Base-by-base conservation (phyloP, 2,329 filamentous ascomycete genomes). In the Phoma sp. region DNA sequence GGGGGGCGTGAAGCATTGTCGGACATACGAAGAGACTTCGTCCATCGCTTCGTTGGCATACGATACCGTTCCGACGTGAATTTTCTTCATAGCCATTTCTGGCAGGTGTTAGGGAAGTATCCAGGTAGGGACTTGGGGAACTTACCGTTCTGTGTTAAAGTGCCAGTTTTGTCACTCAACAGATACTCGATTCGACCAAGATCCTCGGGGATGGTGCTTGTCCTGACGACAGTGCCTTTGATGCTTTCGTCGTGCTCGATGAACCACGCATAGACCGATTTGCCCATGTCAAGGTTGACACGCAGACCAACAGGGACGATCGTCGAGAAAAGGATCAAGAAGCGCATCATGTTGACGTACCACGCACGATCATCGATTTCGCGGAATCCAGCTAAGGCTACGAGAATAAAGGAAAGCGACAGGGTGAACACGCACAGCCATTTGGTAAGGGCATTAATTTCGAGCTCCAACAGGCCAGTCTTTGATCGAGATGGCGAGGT, bases 11-110 rank as follows among this genome's bases (percentile, higher is more conserved):
- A 98, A 96, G 5, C 89, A 90, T 72, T 97, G 93, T 59, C 84
- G 87, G 45, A 99, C 84, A 70, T 96, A 97, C 0, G 89, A 84
- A 10, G 86, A 80, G 10, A 99, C 95, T 77, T 99, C 96, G 64
- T 98, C 95, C 95, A 99, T 99, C 8, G 95, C 93, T 71, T 99
- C 95, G 65, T 96, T 96, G 30, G 93, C 95, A 69, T 99, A 99
- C 1, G 93, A 98, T 1, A 98, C 95, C 8, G 95, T 99, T 8
- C 96, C 95, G 47, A 99, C 91, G 68, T 99, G 96, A 5, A 99
- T 93, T 77, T 99, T 99, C 72, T 96, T 96, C 83, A 99, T 89
- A 70, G 97, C 93, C 93, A 97, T 97, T 69, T 96, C 91, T 83
- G 43, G 25, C 13, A 4, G 41, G 64, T 59, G 54, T 71, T 49